Percentiles rank a stretch among this genome's conserved stretches.
phyloP scores from a whole-genome alignment of 257 asterid genomes.

The Penstemon eatonii region DNA sequence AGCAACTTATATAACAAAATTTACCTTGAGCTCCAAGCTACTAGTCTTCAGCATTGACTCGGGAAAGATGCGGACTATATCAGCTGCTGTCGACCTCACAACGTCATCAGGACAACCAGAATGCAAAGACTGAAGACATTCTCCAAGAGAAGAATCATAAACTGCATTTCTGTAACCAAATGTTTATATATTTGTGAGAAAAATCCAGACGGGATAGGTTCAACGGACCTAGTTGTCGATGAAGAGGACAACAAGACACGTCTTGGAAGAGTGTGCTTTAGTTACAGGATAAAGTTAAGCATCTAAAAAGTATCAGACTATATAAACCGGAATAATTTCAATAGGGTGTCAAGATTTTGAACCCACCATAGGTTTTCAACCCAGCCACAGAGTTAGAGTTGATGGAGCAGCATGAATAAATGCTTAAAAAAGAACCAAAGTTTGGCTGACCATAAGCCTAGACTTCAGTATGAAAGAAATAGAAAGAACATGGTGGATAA shows the following conservation, averaged over 20 bases:
- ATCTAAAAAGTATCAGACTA: slow-evolving; percentile 3
- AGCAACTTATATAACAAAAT: background rate
- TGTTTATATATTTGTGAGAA: slow-evolving; percentile 27
- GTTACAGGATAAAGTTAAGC: slow-evolving; percentile 19
- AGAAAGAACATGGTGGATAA: slow-evolving; percentile 13
- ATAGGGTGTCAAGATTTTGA: background rate
- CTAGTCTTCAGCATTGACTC: slow-evolving; percentile 67
- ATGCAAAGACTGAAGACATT: slow-evolving; percentile 72
- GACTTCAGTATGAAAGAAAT: slow-evolving; percentile 9
- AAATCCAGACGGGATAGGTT: slow-evolving; percentile 22
- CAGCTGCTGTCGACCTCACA: slow-evolving; percentile 75
- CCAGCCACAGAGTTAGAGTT: background rate
- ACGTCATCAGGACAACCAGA: slow-evolving; percentile 74
- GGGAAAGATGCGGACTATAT: slow-evolving; percentile 55
- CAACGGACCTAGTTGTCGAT: slow-evolving; percentile 22
- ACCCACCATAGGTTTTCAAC: background rate
- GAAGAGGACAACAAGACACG: slow-evolving; percentile 18
- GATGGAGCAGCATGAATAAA: background rate
- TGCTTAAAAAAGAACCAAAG: slow-evolving; percentile 3
- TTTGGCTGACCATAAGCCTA: slow-evolving; percentile 10
- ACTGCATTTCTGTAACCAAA: slow-evolving; percentile 58
- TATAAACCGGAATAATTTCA: background rate
- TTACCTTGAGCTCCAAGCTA: slow-evolving; percentile 85
- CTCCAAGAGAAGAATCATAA: slow-evolving; percentile 80
- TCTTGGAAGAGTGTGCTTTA: slow-evolving; percentile 18